These are phyloP conservation scores for Cyberlindnera misumaiensis DNA, from an alignment of 805 yeast species.

Conservation along the genomic window DNA sequence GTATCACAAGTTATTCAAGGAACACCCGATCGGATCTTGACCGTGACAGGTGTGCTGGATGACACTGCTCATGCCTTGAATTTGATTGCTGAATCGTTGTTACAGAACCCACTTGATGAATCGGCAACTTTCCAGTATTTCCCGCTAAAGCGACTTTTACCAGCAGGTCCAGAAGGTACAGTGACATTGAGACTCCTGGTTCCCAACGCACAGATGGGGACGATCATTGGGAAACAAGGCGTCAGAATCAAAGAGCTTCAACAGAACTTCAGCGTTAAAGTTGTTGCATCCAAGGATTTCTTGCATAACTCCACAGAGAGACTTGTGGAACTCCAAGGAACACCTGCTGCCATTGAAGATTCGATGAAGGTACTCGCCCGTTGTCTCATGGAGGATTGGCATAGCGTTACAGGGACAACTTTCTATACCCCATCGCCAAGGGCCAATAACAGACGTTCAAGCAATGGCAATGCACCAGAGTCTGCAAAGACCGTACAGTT, in stretches of 20 bases:
- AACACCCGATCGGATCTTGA: conserved; percentile 74
- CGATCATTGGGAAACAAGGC: conserved; percentile 82
- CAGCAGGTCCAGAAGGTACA: conserved; percentile 44
- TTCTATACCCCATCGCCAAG: conserved; percentile 49
- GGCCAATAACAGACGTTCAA: conserved; percentile 4
- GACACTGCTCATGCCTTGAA: conserved; percentile 65
- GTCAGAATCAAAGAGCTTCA: conserved; percentile 73
- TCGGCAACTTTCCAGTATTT: conserved; percentile 38
- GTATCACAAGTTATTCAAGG: conserved; percentile 77
- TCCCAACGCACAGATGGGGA: conserved; percentile 83
- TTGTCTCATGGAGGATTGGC: conserved; percentile 70
- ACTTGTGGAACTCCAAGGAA: conserved; percentile 81
- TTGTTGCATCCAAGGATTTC: conserved; percentile 83
- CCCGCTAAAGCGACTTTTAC: conserved; percentile 54
- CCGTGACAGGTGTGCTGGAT: conserved; percentile 68
- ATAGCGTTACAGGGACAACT: conserved; percentile 55
- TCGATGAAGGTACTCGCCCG: conserved; percentile 55
- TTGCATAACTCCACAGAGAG: conserved; percentile 80
- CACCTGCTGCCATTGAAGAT: conserved; percentile 52
- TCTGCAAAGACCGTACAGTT: conserved; percentile 43
- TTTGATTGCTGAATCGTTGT: conserved; percentile 59
- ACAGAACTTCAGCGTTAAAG: conserved; percentile 59
- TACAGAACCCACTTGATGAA: conserved; percentile 34
- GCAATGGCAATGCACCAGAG: not conserved
- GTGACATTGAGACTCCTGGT: conserved; percentile 62